Evolutionary conservation across 176 grass and related monocot species (phyloP).

Genomic region (Puya raimondii): DNA sequence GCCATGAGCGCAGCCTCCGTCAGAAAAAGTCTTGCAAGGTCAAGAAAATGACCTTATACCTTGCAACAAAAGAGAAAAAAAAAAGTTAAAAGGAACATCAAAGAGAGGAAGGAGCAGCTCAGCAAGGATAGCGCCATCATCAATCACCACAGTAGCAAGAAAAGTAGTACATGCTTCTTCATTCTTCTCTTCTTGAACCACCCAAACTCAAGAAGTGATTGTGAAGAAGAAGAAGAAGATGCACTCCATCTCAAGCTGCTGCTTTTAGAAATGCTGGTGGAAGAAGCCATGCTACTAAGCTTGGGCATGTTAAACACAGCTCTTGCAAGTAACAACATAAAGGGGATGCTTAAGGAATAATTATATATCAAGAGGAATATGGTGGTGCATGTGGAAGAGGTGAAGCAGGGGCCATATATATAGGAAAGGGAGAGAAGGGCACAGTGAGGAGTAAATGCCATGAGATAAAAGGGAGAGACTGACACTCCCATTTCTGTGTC

Average conservation of each 20-base stretch:
- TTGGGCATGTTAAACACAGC: neutral
- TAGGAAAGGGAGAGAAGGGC: neutral
- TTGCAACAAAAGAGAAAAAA: neutral
- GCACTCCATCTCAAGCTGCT: conserved; percentile 5
- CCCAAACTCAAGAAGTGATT: neutral
- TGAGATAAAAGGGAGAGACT: neutral
- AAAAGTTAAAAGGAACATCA: neutral
- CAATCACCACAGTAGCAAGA: neutral
- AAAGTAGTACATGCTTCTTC: neutral
- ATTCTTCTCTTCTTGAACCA: neutral
- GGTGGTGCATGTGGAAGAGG: conserved; percentile 7
- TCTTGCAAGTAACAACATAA: neutral
- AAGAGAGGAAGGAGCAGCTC: neutral
- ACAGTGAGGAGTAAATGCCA: conserved; percentile 9
- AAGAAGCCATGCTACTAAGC: conserved; percentile 1
- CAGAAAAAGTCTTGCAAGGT: conserved; percentile 20
- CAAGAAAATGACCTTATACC: conserved; percentile 9
- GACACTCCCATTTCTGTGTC: conserved; percentile 6
- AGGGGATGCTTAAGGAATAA: neutral
- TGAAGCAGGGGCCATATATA: neutral
- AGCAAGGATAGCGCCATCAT: conserved; percentile 11
- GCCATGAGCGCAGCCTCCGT: neutral
- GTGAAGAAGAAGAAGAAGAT: neutral
- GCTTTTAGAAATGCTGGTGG: neutral
- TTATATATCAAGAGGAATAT: neutral